Evolutionary conservation across 257 asterid genomes (phyloP), one percentile per base, ranked within the genome.

Genomic region (Petunia secreta): DNA sequence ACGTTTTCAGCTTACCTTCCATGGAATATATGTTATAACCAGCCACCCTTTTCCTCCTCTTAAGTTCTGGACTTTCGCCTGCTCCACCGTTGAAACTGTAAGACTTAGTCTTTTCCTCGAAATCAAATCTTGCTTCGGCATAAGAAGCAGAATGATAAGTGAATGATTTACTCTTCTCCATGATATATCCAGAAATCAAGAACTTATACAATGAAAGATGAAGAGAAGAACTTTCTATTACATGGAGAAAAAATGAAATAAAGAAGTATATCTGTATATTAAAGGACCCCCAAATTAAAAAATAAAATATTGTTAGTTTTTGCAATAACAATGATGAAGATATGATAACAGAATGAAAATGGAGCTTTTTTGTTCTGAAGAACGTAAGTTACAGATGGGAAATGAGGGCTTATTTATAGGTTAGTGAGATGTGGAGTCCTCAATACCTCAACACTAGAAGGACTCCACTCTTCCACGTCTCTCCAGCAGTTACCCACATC

Each of bases 51-150:
- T 90, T 91, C 89, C 88, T 90, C 86, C 98, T 90, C 89, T 87
- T 89, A 80, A 81, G 85, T 85, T 93, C 98, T 0, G 94, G 95
- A 62, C 91, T 83, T 64, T 91, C 97, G 0, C 63, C 86, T 0
- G 96, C 86, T 1, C 92, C 93, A 36, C 98, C 98, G 66, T 94
- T 94, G 87, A 93, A 94, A 83, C 98, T 94, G 58, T 80, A 94
- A 0, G 98, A 91, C 41, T 91, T 94, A 11, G 85, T 71, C 13
- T 91, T 88, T 75, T 88, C 94, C 76, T 91, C 97, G 52, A 91
- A 90, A 82, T 88, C 92, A 46, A 88, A 85, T 73, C 92, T 82
- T 2, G 92, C 92, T 81, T 94, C 94, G 0, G 91, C 90, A 41
- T 90, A 90, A 6, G 94, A 92, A 52, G 97, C 11, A 2, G 93